Base-by-base conservation (phyloP, 1,284 basidiomycete species). In the Singerocomus inundabilis region DNA sequence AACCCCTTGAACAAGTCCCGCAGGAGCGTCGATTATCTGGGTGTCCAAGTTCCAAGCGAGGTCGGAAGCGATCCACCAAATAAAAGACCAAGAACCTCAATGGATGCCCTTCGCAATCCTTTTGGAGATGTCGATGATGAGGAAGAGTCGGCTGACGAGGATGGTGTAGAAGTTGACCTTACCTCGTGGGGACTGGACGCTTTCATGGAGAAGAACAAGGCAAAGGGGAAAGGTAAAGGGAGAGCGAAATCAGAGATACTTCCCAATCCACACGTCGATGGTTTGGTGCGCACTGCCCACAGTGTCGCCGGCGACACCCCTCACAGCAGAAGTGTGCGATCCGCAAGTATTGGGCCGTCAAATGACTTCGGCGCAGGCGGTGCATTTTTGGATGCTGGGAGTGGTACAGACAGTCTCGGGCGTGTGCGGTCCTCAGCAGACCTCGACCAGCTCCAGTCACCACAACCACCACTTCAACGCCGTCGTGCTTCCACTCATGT, bases 181-280 rank as follows among this genome's bases (percentile, higher is more conserved):
- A 76, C 85, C 4, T 91, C 88, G 18, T 91, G 90, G 88, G 88
- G 88, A 3, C 72, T 91, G 21, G 86, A 90, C 51, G 78, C 81
- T 15, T 82, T 89, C 65, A 80, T 89, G 50, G 76, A 83, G 0
- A 85, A 86, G 61, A 79, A 82, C 53, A 84, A 81, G 66, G 69
- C 63, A 67, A 56, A 73, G 72, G 70, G 64, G 56, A 76, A 77
- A 57, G 72, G 70, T 12, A 78, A 78, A 60, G 69, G 56, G 31
- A 75, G 68, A 55, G 66, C 70, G 31, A 84, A 80, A 63, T 76
- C 78, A 32, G 72, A 73, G 13, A 65, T 73, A 36, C 69, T 81
- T 37, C 75, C 78, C 26, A 77, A 80, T 58, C 72, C 79, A 33
- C 75, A 82, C 58, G 61, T 71, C 57, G 54, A 66, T 64, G 31